These are phyloP conservation scores for Xanthoceras sorbifolium DNA, from an alignment of 345 rosid species.

Conservation along the genomic window DNA sequence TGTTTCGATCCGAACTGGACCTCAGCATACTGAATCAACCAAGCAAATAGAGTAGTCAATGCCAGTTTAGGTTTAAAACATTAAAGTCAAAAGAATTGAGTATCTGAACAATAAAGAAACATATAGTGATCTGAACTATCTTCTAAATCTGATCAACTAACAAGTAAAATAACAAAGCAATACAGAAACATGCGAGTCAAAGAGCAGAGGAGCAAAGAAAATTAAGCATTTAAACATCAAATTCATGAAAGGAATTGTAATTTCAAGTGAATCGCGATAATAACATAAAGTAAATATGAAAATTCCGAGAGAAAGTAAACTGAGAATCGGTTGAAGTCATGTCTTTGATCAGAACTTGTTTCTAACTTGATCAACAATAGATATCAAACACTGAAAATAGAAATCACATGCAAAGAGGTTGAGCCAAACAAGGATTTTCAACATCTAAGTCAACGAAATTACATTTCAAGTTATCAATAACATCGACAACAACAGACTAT, in stretches of 20 bases:
- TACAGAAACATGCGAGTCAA: not conserved
- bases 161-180: not conserved
- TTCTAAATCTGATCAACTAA: not conserved
- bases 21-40: slow-evolving; percentile 15
- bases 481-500: not conserved
- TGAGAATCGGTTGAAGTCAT: no score
- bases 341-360: no score
- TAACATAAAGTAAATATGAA: no score
- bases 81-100: not conserved
- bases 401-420: not conserved
- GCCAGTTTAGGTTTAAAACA: not conserved
- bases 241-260: not conserved
- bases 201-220: not conserved
- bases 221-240: no score
- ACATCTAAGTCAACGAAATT: not conserved
- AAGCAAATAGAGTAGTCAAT: not conserved
- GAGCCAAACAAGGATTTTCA: not conserved
- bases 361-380: no score
- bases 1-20: slow-evolving; percentile 22
- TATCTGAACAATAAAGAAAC: not conserved
- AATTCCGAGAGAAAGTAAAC: no score
- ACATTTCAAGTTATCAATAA: not conserved
- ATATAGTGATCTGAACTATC: not conserved
- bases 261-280: no score
- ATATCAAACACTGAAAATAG: not conserved